Base-by-base conservation (phyloP, 495 filamentous ascomycete species). In the Aspergillus baeticus region DNA sequence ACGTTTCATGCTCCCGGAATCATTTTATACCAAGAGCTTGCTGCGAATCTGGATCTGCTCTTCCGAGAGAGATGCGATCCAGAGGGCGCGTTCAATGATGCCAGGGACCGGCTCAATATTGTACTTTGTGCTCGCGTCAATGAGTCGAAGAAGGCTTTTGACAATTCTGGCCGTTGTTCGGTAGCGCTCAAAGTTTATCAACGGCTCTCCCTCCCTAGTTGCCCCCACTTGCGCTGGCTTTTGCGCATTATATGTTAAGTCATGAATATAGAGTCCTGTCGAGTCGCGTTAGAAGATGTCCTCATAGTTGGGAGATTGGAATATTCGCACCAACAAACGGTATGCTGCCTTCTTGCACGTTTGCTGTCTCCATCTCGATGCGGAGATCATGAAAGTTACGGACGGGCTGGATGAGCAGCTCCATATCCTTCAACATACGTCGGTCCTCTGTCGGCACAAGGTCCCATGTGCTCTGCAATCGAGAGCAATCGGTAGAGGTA, bases 111-210 rank as follows among this genome's bases (percentile, higher is more conserved):
- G 86, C 62, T 89, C 82, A 60, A 96, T 94, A 10, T 78, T 77
- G 64, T 98, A 98, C 55, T 91, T 87, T 22, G 86, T 87, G 69
- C 91, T 96, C n/a, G 91, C 88, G 65, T 98, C 94, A 33, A 98
- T 86, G 31, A 97, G 73, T 23, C 93, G 82, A 46, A 97, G 80
- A 43, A 99, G 77, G 62, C 85, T 93, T 78, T 99, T 98, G 55
- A 98, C 89, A 55, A 98, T 90, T n/a, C 83, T 81, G 2, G 95
- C 95, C 22, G 91, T 85, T 15, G 88, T 91, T 23, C 93, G 88
- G 66, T 92, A 93, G 52, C 92, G 85, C 72, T 98, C 95, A 67
- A 98, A 98, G 67, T 99, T 99, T 56, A 98, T 84, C 46, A 99
- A 74, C 23, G 89, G 83, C 59, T 91, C 88, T 21, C 77, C 75